Percentiles rank a stretch among this genome's conserved stretches.
Conservation (phyloP, 352 stramenopile species). For the Phytophthora chlamydospora region DNA sequence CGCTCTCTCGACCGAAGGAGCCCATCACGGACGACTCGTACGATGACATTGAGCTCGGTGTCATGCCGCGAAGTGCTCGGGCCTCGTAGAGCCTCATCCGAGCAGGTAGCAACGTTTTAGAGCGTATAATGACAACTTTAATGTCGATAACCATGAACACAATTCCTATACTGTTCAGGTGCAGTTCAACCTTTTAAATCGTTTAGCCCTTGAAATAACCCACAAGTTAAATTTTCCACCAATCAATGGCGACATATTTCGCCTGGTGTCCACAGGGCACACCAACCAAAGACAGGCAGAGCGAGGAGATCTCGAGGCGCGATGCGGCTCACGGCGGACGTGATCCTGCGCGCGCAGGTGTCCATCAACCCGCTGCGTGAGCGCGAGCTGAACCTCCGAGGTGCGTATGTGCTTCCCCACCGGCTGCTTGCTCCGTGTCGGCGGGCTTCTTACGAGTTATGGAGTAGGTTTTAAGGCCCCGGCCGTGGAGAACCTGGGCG, state of each 20-base stretch:
- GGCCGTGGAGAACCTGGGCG: constrained; percentile 93
- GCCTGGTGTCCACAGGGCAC: constrained; percentile 4
- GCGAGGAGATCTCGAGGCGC: constrained; percentile 21
- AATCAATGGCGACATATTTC: constrained; percentile 1
- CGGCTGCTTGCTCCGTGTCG: constrained; percentile 2
- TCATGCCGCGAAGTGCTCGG: constrained; percentile 54
- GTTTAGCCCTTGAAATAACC: constrained; percentile 2
- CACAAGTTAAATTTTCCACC: constrained; percentile 14
- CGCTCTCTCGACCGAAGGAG: constrained; percentile 53
- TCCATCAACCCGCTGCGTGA: constrained; percentile 93
- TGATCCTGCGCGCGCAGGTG: constrained; percentile 89
- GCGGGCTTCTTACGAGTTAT: constrained; percentile 41
- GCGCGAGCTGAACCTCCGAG: constrained; percentile 92
- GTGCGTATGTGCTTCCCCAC: constrained; percentile 68
- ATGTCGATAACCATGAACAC: constrained; percentile 13
- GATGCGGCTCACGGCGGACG: constrained; percentile 90
- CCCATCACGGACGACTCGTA: constrained; percentile 58
- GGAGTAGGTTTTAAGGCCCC: constrained; percentile 88
- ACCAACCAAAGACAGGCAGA: constrained; percentile 26
- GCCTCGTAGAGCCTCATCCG: constrained; percentile 23
- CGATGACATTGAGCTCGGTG: constrained; percentile 63
- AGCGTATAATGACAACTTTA: constrained; percentile 14
- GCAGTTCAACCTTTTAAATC: no score
- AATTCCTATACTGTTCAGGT: no score
- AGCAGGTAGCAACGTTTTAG: constrained; percentile 25